phyloP scores from a whole-genome alignment of 192 early-diverging fungal species.

The Chytriomyces confervae region DNA sequence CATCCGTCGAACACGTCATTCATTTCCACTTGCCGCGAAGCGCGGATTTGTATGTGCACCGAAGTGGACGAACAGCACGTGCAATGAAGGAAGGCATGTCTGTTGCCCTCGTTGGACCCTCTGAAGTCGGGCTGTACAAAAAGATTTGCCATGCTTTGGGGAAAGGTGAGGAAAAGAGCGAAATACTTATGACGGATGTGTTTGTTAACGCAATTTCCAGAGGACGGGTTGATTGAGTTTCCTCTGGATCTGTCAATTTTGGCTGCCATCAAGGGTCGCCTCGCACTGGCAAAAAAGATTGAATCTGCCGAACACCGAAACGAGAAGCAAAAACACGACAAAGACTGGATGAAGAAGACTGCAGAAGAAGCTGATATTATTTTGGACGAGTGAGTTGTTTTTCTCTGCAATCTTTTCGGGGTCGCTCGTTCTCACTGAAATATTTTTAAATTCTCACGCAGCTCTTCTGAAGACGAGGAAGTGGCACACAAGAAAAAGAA shows the following conservation, averaged over 20 bases:
- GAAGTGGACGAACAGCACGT: constrained; percentile 92
- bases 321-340: constrained; percentile 53
- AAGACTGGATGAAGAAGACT: constrained; percentile 78
- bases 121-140: constrained; percentile 81
- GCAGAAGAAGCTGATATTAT: constrained; percentile 82
- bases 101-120: constrained; percentile 82
- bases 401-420: too few relatives aligned
- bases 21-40: constrained; percentile 95
- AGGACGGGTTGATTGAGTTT: constrained; percentile 71
- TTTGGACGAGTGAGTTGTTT: constrained; percentile 74
- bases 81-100: constrained; percentile 82
- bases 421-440: too few relatives aligned
- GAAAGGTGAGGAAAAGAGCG: constrained; percentile 58
- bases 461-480: constrained; percentile 21
- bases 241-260: constrained; percentile 80
- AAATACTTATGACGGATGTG: not conserved
- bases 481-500: constrained; percentile 18
- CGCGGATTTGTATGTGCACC: constrained; percentile 93
- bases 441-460: not conserved
- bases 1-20: constrained; percentile 88
- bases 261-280: constrained; percentile 73
- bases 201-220: constrained; percentile 33
- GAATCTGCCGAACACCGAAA: constrained; percentile 75
- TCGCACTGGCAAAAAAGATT: constrained; percentile 81
- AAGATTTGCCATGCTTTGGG: constrained; percentile 81